Conservation (phyloP, 2,329 filamentous ascomycete species). For the Neofusicoccum laricinum region DNA sequence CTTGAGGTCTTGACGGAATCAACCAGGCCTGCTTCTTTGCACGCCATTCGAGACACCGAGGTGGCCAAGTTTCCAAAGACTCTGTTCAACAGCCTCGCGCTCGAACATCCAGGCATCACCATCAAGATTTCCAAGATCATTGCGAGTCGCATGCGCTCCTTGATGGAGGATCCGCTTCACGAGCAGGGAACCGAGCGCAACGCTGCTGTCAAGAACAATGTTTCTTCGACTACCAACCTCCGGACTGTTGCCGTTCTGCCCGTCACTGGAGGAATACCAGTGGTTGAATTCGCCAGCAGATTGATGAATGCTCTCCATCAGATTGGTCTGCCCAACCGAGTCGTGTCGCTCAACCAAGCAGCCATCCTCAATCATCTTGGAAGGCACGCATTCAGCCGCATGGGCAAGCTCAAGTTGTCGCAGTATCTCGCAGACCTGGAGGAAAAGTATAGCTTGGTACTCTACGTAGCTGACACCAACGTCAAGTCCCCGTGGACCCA, state of each 20-base stretch:
- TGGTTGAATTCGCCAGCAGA: slow-evolving; percentile 90
- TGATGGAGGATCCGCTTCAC: slow-evolving; percentile 77
- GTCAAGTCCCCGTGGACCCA: slow-evolving; percentile 98
- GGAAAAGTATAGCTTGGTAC: slow-evolving; percentile 91
- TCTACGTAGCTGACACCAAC: slow-evolving; percentile 95
- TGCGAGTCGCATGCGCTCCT: slow-evolving; percentile 84
- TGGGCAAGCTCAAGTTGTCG: slow-evolving; percentile 93
- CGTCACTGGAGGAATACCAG: slow-evolving; percentile 85
- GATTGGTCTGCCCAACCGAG: slow-evolving; percentile 83
- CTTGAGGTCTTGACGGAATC: slow-evolving; percentile 96
- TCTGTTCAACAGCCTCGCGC: slow-evolving; percentile 93
- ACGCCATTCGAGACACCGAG: slow-evolving; percentile 95
- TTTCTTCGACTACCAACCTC: slow-evolving; percentile 85
- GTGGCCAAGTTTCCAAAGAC: slow-evolving; percentile 94
- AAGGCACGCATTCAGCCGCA: slow-evolving; percentile 92
- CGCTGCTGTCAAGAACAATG: slow-evolving; percentile 57
- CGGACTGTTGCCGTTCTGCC: slow-evolving; percentile 90
- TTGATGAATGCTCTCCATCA: slow-evolving; percentile 85
- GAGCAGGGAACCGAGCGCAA: slow-evolving; percentile 63
- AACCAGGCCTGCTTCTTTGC: slow-evolving; percentile 81
- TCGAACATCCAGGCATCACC: slow-evolving; percentile 96
- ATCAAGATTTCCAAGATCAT: slow-evolving; percentile 99
- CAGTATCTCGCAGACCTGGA: slow-evolving; percentile 96
- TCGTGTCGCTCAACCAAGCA: slow-evolving; percentile 88
- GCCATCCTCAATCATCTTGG: slow-evolving; percentile 93